Evolutionary conservation across 225 moss, liverwort and hornwort species (phyloP).

Genomic region (Sphagnum contortum): DNA sequence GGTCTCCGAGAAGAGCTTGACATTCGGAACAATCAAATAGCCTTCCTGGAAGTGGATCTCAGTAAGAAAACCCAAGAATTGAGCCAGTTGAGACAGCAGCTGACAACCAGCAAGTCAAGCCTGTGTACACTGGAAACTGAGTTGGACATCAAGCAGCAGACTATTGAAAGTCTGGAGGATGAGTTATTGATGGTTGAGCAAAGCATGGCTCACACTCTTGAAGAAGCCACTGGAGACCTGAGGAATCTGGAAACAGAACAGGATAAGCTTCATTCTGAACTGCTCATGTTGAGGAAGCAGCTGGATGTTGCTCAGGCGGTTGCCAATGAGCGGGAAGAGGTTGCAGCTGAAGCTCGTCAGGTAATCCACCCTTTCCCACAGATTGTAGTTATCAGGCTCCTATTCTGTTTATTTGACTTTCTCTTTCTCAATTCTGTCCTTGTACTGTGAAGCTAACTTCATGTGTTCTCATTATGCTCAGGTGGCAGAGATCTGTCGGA

Average conservation of each 20-base stretch:
- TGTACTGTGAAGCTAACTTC: too few species aligned
- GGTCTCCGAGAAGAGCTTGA: constrained; percentile 32
- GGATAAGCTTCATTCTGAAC: constrained; percentile 63
- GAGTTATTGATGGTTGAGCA: constrained; percentile 60
- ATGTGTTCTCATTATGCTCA: constrained; percentile 6
- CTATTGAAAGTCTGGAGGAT: constrained; percentile 59
- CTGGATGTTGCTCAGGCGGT: constrained; percentile 59
- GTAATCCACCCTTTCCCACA: constrained; percentile 13
- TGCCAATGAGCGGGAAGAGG: constrained; percentile 48
- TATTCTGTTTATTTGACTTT: too few species aligned
- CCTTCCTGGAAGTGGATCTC: constrained; percentile 23
- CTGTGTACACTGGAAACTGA: constrained; percentile 52
- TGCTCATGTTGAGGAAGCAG: constrained; percentile 64
- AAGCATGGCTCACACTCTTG: constrained; percentile 33
- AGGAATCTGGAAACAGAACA: constrained; percentile 56
- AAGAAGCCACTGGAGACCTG: constrained; percentile 44
- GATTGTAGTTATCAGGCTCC: too few species aligned
- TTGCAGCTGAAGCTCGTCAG: constrained; percentile 73
- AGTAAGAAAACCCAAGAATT: constrained; percentile 32
- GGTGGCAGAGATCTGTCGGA: constrained; percentile 67
- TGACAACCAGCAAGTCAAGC: constrained; percentile 32
- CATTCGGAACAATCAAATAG: constrained; percentile 20
- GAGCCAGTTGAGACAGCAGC: constrained; percentile 21
- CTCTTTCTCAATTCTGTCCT: too few species aligned
- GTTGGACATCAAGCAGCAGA: constrained; percentile 52